phyloP scores from a whole-genome alignment of 805 yeast species.

The Cyberlindnera nakhonratchasimensis region DNA sequence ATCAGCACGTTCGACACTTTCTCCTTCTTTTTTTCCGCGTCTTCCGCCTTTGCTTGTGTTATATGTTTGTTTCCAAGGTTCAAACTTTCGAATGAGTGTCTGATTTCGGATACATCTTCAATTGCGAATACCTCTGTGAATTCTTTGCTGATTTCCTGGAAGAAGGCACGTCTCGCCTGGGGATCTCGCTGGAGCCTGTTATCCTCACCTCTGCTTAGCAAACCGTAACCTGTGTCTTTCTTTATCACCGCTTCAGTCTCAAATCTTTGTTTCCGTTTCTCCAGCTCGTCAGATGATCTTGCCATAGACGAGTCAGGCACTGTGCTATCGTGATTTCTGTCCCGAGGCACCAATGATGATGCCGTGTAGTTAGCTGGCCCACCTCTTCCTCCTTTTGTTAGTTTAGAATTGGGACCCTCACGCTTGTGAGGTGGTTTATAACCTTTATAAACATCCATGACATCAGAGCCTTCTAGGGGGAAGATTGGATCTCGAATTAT shows the following conservation, averaged over 20 bases:
- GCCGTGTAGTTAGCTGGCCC: no score
- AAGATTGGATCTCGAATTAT: no score
- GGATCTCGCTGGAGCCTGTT: constrained; percentile 43
- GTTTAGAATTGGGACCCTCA: background rate
- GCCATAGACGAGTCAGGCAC: background rate
- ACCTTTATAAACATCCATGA: background rate
- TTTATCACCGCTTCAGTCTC: constrained; percentile 23
- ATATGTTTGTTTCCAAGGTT: background rate
- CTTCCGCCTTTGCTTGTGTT: background rate
- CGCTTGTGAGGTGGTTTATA: background rate
- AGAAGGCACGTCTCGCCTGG: constrained; percentile 39
- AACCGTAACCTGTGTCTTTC: constrained; percentile 40
- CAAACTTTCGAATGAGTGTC: constrained; percentile 2
- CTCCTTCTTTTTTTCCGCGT: constrained; percentile 8
- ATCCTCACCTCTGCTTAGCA: constrained; percentile 60
- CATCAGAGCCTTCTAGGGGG: background rate
- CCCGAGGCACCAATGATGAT: no score
- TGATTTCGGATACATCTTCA: background rate
- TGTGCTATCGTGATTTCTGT: background rate
- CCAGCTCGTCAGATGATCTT: constrained; percentile 14
- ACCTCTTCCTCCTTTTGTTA: no score
- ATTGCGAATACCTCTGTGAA: background rate
- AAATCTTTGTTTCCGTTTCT: constrained; percentile 35
- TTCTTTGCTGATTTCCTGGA: constrained; percentile 34
- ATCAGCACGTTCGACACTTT: constrained; percentile 28